These are phyloP conservation scores for Thymus mandschuricus DNA, from an alignment of 257 asterid genomes.

Conservation along the genomic window DNA sequence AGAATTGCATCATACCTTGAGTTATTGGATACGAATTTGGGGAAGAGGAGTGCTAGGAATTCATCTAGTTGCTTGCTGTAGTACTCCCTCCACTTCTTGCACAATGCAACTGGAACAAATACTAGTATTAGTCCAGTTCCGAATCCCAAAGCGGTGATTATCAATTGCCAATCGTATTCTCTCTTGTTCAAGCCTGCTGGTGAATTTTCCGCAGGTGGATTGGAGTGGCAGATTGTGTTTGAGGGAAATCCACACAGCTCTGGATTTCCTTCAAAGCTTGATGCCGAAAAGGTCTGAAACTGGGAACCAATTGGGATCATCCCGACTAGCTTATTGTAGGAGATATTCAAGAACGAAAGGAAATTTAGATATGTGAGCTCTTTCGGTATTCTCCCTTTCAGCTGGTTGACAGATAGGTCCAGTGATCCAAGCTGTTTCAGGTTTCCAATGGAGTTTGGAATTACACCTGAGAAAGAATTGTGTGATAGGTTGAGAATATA, in stretches of 20 bases:
- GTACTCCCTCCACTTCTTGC: conserved; percentile 13
- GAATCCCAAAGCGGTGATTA: not conserved
- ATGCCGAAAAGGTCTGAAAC: conserved; percentile 2
- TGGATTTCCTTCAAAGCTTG: not conserved
- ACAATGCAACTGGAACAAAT: not conserved
- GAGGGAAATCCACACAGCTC: not conserved
- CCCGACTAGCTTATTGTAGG: conserved; percentile 50
- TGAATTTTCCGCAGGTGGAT: not conserved
- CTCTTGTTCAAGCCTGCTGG: not conserved
- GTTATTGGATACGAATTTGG: not conserved
- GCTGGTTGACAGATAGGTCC: conserved; percentile 55
- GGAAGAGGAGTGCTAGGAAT: conserved; percentile 5
- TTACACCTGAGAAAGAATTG: conserved; percentile 51
- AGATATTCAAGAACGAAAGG: conserved; percentile 46
- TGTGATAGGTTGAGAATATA: conserved; percentile 60
- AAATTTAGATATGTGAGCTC: conserved; percentile 44
- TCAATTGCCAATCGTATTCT: conserved; percentile 5
- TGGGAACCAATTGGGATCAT: conserved; percentile 40
- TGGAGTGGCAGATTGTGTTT: not conserved
- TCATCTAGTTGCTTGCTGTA: conserved; percentile 11
- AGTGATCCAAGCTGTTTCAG: conserved; percentile 50
- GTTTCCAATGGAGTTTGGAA: conserved; percentile 59
- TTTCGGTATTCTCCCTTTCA: conserved; percentile 50
- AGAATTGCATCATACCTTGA: conserved; percentile 1
- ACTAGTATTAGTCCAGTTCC: not conserved